Evolutionary conservation across 176 grass and related monocot species (phyloP).

Genomic region (Leersia perrieri): DNA sequence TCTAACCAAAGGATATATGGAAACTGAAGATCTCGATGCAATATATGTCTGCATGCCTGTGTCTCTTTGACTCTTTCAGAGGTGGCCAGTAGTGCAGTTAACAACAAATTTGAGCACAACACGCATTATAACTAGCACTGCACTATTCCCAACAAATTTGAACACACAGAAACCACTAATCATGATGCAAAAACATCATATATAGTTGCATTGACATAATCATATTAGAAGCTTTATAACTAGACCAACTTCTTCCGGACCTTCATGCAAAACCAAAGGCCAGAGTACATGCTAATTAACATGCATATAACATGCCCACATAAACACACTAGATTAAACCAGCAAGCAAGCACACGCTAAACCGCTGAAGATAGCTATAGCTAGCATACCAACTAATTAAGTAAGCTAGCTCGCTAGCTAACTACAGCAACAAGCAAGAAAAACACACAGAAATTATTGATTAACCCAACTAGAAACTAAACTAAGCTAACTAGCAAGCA

Average conservation of each 20-base stretch:
- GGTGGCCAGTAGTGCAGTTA: too few relatives aligned
- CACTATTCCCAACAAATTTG: too few relatives aligned
- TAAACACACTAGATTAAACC: neutral
- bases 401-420: neutral
- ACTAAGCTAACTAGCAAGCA: neutral
- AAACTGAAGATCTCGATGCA: neutral
- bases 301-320: neutral
- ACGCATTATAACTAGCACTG: too few relatives aligned
- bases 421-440: neutral
- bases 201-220: neutral
- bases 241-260: neutral
- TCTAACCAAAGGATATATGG: neutral
- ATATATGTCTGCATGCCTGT: neutral
- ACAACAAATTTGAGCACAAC: too few relatives aligned
- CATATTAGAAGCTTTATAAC: neutral
- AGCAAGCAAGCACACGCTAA: neutral
- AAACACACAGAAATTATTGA: neutral
- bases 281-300: too few relatives aligned
- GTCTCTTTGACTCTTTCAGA: neutral
- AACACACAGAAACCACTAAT: neutral
- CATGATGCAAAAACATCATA: neutral
- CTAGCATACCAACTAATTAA: neutral
- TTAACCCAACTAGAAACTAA: neutral
- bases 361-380: neutral
- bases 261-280: conserved; percentile 53